Evolutionary conservation across 306 rosid species (phyloP), one percentile per base, ranked within the genome.

Genomic region (Lathyrus aphaca): DNA sequence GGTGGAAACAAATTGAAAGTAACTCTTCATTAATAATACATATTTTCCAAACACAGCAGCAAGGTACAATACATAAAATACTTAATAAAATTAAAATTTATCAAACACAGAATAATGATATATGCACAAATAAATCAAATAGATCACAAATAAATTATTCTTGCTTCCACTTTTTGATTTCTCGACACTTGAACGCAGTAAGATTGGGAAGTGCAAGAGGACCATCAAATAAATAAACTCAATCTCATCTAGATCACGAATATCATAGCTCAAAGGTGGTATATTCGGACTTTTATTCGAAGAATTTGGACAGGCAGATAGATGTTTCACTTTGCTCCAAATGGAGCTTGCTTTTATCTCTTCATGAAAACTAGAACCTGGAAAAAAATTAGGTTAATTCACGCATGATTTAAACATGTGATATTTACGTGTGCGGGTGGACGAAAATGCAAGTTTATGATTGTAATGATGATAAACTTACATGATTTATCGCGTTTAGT

Each of bases 281-380:
- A 46, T 51, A 37, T 62, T 49, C 72, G 69, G 84, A 83, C 86
- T 73, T 75, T 85, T 85, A 83, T 86, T 88, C 39, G 53, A 77
- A 35, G 63, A 76, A 84, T 68, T 27, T 80, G 77, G 63, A 84
- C 71, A 27, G 75, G 78, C 81, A 80, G 82, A 84, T 83, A 66
- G 81, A 77, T 61, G 64, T 66, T 77, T 78, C 77, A 58, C 71
- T 72, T 44, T 74, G 72, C 68, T 81, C 68, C 75, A 60, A 38
- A 71, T 38, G 72, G 75, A 82, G 84, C 71, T 82, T 85, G 77
- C 80, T 71, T 86, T 93, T 93, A 93, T 88, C 86, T 48, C 78
- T 57, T 63, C 39, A 70, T 43, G 61, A 74, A 86, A 83, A 83
- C 84, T 76, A 78, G 46, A 85, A 88, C 86, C 97, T 90, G 94